These are phyloP conservation scores for Trametes meyenii DNA, from an alignment of 768 basidiomycete genomes.

Conservation along the genomic window DNA sequence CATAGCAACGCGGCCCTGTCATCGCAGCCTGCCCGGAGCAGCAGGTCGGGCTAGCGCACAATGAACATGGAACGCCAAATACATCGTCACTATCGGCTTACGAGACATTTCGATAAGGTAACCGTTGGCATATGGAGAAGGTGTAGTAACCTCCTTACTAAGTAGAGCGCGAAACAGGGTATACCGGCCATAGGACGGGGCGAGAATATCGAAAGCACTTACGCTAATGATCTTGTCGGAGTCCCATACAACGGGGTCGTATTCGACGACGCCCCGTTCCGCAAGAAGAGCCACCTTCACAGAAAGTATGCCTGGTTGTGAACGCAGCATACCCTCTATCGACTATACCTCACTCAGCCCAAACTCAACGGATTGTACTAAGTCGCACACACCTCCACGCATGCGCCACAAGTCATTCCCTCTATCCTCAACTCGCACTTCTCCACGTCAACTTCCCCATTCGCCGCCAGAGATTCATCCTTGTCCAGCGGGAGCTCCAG, in stretches of 20 bases:
- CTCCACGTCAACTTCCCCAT: constrained; percentile 36
- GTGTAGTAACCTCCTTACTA: too few species aligned
- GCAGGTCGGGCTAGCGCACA: too few species aligned
- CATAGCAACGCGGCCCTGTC: too few species aligned
- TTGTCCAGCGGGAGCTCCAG: constrained; percentile 33
- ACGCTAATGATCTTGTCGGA: constrained; percentile 78
- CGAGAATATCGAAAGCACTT: constrained; percentile 31
- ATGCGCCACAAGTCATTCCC: constrained; percentile 90
- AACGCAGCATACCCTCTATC: constrained; percentile 82
- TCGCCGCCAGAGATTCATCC: constrained; percentile 34
- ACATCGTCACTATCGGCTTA: too few species aligned
- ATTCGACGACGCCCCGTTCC: constrained; percentile 90
- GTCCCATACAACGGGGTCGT: constrained; percentile 81
- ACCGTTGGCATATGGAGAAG: too few species aligned
- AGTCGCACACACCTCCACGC: constrained; percentile 69
- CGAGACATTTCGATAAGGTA: too few species aligned
- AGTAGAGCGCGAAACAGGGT: background rate
- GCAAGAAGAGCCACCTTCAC: constrained; percentile 97
- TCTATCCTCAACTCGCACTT: constrained; percentile 82
- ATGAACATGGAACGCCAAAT: too few species aligned
- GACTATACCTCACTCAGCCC: constrained; percentile 45
- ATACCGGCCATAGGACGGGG: background rate
- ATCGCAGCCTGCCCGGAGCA: too few species aligned
- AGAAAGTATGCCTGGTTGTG: constrained; percentile 86
- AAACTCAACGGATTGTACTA: background rate